phyloP scores from a whole-genome alignment of 257 asterid genomes.

The Rauvolfia tetraphylla region DNA sequence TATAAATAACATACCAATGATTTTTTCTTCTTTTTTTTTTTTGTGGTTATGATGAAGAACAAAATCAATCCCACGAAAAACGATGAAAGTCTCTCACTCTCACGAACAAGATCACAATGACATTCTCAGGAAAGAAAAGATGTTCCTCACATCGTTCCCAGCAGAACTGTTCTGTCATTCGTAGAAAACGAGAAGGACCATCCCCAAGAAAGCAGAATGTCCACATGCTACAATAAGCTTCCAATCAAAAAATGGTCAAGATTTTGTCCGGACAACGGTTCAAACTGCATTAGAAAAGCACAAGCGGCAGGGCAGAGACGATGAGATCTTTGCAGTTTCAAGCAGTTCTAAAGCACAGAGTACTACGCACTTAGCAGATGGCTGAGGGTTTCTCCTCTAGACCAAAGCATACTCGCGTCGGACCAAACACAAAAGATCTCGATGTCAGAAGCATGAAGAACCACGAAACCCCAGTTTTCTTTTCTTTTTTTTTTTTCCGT shows the following conservation, averaged over 20 bases:
- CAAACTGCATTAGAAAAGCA: background rate
- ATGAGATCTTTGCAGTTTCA: background rate
- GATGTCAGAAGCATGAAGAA: slow-evolving; percentile 33
- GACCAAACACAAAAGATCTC: slow-evolving; percentile 25
- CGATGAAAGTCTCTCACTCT: background rate
- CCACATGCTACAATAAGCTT: slow-evolving; percentile 25
- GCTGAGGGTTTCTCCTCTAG: slow-evolving; percentile 1
- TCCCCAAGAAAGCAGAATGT: background rate
- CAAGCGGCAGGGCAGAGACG: background rate
- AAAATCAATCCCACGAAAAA: background rate
- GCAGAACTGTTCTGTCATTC: background rate
- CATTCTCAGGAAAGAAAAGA: slow-evolving; percentile 7
- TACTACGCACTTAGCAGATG: background rate
- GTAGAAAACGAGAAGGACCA: slow-evolving; percentile 14
- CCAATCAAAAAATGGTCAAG: background rate
- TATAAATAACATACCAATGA: background rate
- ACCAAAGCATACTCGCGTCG: slow-evolving; percentile 10
- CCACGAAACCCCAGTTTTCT: background rate
- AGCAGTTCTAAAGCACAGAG: background rate
- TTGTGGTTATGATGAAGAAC: background rate
- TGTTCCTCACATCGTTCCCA: background rate
- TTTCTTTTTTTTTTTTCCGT: too few relatives aligned
- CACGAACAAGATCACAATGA: background rate
- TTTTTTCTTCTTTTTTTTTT: too few relatives aligned
- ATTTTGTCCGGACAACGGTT: background rate